These are phyloP conservation scores for Quercus phellos DNA, from an alignment of 331 rosid genomes.

Conservation along the genomic window DNA sequence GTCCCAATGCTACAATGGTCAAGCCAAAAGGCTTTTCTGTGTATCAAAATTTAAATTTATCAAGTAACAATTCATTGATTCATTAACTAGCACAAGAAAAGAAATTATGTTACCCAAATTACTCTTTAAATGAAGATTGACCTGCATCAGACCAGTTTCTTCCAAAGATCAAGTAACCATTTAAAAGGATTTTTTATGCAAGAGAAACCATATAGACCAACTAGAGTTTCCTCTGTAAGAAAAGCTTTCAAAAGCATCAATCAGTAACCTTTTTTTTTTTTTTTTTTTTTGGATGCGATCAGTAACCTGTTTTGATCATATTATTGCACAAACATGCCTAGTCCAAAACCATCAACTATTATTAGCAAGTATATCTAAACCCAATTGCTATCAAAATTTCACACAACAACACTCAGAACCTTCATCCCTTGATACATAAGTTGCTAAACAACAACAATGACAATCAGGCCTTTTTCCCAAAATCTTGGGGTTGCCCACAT, in stretches of 20 bases:
- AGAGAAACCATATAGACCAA: background rate
- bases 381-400: background rate
- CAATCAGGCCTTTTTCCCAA: too few relatives aligned
- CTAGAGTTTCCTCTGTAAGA: background rate
- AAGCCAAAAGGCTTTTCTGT: background rate
- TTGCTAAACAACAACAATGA: too few relatives aligned
- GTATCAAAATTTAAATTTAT: background rate
- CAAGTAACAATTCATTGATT: background rate
- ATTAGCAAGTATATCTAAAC: background rate
- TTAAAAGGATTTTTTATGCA: background rate
- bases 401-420: too few relatives aligned
- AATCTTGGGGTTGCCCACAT: too few relatives aligned
- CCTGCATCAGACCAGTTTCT: background rate
- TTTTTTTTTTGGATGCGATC: background rate
- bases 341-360: background rate
- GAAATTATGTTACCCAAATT: background rate
- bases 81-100: background rate
- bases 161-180: background rate
- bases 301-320: background rate
- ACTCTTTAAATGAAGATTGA: background rate
- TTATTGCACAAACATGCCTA: background rate
- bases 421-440: too few relatives aligned
- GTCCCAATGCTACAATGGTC: background rate
- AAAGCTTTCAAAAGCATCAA: background rate
- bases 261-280: background rate